Evolutionary conservation across 2,329 filamentous ascomycete species (phyloP).

Genomic region (Alternaria ventricosa): DNA sequence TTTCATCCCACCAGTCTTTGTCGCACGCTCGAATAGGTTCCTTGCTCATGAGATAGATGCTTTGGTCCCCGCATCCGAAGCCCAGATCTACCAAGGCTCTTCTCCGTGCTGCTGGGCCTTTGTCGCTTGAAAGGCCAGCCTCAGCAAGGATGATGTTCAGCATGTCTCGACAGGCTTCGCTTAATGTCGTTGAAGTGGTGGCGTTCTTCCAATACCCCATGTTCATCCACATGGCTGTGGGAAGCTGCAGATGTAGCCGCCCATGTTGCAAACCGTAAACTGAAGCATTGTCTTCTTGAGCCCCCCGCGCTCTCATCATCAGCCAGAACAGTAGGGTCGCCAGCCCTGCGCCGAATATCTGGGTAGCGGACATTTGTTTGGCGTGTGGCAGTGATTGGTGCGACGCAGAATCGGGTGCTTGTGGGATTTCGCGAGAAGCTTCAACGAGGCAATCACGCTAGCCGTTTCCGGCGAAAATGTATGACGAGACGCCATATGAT

Average conservation of each 20-base stretch:
- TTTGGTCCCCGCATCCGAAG: slow-evolving; percentile 67
- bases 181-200: slow-evolving; percentile 13
- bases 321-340: not conserved
- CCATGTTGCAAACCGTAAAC: slow-evolving; percentile 63
- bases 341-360: not conserved
- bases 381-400: not conserved
- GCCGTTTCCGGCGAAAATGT: not conserved
- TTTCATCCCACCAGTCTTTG: slow-evolving; percentile 23
- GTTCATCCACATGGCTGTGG: slow-evolving; percentile 68
- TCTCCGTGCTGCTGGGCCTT: slow-evolving; percentile 1
- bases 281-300: not conserved
- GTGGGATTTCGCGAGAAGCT: not conserved
- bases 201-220: slow-evolving; percentile 64
- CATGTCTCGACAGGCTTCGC: slow-evolving; percentile 60
- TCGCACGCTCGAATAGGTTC: slow-evolving; percentile 18
- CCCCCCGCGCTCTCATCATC: not conserved
- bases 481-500: not conserved
- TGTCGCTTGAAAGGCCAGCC: slow-evolving; percentile 47
- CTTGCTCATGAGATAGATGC: slow-evolving; percentile 51
- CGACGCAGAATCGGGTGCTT: not conserved
- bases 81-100: slow-evolving; percentile 59
- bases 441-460: not conserved
- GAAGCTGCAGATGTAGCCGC: slow-evolving; percentile 59
- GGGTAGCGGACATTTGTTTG: not conserved
- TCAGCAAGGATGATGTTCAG: slow-evolving; percentile 56